Conservation (phyloP, 75 land plant genomes). For the Selaginella moellendorffii region DNA sequence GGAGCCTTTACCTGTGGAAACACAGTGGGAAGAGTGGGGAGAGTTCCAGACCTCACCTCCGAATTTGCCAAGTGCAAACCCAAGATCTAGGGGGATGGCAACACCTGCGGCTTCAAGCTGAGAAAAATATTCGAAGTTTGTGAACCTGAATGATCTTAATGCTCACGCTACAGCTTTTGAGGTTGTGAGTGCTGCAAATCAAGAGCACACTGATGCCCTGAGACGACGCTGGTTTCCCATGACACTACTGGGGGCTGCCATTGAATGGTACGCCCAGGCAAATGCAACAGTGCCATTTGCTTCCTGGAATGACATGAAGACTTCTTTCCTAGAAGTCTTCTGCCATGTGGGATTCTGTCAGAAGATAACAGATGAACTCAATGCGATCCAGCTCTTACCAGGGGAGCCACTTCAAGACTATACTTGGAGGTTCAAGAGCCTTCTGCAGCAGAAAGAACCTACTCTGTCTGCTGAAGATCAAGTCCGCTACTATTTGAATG, state of each 20-base stretch:
- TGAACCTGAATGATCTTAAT: background rate
- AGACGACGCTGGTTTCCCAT: background rate
- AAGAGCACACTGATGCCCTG: background rate
- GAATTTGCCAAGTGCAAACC: background rate
- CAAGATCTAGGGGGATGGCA: background rate
- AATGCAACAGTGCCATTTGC: background rate
- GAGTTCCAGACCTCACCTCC: background rate
- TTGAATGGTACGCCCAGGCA: background rate
- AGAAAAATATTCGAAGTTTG: background rate
- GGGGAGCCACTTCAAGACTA: background rate
- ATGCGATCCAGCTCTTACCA: background rate
- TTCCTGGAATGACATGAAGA: background rate
- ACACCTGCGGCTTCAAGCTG: background rate
- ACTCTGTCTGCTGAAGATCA: background rate
- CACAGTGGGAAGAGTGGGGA: background rate
- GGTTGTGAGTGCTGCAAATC: background rate
- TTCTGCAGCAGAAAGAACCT: background rate
- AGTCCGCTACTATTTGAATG: slow-evolving; percentile 2
- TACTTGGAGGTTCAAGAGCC: background rate
- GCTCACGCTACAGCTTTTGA: slow-evolving; percentile 1
- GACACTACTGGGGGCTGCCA: background rate
- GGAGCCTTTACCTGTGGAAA: background rate
- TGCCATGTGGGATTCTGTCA: background rate
- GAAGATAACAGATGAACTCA: background rate
- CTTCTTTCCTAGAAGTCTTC: background rate